Conservation (phyloP, 2,329 filamentous ascomycete genomes). For the Curvularia spicifera region DNA sequence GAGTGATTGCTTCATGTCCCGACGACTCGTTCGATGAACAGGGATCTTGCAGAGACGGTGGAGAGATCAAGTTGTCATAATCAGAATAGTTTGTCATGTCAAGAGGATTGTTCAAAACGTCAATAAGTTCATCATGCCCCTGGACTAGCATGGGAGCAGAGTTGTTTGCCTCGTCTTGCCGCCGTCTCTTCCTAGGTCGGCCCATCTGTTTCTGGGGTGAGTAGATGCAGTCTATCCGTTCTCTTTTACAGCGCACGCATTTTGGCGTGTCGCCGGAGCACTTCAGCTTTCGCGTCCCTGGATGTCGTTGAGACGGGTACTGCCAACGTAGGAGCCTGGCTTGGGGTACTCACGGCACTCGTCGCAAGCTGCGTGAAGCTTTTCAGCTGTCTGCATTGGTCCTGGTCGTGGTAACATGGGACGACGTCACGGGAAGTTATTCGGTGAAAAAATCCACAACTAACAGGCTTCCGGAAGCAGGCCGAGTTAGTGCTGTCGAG, state of each 20-base stretch:
- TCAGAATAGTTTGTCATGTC: constrained; percentile 14
- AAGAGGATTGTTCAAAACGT: constrained; percentile 9
- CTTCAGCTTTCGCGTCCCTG: constrained; percentile 58
- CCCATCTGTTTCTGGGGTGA: constrained; percentile 59
- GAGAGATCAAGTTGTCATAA: constrained; percentile 22
- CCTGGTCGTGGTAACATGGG: constrained; percentile 19
- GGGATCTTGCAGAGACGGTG: constrained; percentile 16
- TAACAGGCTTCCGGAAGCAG: not conserved
- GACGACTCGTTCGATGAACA: constrained; percentile 7
- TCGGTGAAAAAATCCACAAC: not conserved
- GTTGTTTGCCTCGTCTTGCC: constrained; percentile 35
- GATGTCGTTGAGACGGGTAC: constrained; percentile 7
- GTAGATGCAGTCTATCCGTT: constrained; percentile 54
- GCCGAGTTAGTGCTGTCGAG: not conserved
- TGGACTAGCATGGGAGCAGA: not conserved
- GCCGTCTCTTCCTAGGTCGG: constrained; percentile 56
- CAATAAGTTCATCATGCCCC: constrained; percentile 5
- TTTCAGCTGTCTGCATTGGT: constrained; percentile 27
- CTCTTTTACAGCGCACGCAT: constrained; percentile 53
- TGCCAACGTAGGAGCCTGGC: constrained; percentile 3
- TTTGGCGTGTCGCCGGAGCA: constrained; percentile 53
- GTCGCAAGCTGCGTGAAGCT: constrained; percentile 46
- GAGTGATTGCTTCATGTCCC: constrained; percentile 9
- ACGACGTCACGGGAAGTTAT: not conserved
- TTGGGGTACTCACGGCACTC: constrained; percentile 43